Evolutionary conservation across 257 asterid species (phyloP).

Genomic region (Solanum paucissectum): DNA sequence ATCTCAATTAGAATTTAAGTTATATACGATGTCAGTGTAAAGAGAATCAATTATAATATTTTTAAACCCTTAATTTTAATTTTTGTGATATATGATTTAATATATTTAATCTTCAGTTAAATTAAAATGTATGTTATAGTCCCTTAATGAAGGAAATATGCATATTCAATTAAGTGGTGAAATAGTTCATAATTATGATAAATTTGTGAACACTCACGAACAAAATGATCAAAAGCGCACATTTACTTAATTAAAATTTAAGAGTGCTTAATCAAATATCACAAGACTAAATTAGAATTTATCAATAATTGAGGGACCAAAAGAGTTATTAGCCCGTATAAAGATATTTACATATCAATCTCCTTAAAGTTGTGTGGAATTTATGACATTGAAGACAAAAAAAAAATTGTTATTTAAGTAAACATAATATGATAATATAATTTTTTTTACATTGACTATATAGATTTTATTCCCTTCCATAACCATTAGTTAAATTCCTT

Average conservation of each 20-base stretch:
- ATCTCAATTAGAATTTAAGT: not conserved
- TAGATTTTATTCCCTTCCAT: not conserved
- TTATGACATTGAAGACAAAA: not conserved
- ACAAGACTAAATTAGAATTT: not conserved
- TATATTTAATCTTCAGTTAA: not conserved
- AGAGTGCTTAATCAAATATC: not conserved
- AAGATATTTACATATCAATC: not conserved
- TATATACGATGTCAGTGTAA: not conserved
- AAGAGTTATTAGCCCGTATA: not conserved
- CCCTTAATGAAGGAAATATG: not conserved
- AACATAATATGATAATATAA: not conserved
- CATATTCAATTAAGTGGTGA: not conserved
- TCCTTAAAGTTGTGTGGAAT: not conserved
- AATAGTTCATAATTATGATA: not conserved
- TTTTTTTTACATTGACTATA: not conserved
- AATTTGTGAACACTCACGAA: not conserved
- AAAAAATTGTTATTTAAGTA: not conserved
- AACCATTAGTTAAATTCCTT: not conserved
- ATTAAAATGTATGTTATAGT: not conserved
- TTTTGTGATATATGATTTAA: not conserved
- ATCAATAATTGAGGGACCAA: not conserved
- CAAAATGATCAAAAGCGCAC: not conserved
- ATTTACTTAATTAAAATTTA: not conserved
- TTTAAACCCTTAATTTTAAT: not conserved
- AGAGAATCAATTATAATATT: not conserved